These are phyloP conservation scores for Phaseolus lunatus DNA, from an alignment of 306 rosid species.

Conservation along the genomic window DNA sequence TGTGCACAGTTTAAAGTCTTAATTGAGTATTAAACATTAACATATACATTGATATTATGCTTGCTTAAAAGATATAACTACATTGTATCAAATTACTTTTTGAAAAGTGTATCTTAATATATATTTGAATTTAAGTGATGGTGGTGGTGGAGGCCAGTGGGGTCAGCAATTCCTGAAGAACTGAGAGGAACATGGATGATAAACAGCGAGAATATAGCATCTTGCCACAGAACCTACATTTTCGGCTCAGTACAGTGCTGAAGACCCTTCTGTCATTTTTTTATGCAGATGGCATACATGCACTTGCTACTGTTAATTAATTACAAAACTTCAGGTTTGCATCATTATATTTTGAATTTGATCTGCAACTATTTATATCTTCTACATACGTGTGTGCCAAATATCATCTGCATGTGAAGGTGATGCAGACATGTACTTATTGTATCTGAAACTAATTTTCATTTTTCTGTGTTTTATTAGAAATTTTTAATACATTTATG, in stretches of 20 bases:
- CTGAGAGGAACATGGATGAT: conserved; percentile 29
- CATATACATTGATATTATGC: no score
- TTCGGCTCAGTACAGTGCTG: conserved; percentile 33
- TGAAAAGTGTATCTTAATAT: neutral
- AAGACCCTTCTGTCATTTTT: neutral
- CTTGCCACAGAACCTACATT: conserved; percentile 35
- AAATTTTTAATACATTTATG: no score
- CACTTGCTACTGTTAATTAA: neutral
- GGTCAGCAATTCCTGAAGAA: conserved; percentile 11
- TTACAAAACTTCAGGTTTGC: neutral
- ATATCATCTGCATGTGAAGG: conserved; percentile 7
- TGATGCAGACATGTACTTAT: neutral
- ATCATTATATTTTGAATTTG: neutral
- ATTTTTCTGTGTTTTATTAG: neutral
- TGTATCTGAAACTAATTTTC: neutral
- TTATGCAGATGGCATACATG: neutral
- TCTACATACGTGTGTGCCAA: neutral
- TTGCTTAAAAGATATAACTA: no score
- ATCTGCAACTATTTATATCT: neutral
- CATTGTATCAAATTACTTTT: no score
- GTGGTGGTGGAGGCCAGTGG: conserved; percentile 25
- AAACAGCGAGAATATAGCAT: conserved; percentile 48
- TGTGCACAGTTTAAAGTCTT: no score
- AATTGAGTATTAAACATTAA: no score
- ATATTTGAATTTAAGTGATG: neutral